Conservation (phyloP, 441 rosid species). For the Monsonia emarginata region DNA sequence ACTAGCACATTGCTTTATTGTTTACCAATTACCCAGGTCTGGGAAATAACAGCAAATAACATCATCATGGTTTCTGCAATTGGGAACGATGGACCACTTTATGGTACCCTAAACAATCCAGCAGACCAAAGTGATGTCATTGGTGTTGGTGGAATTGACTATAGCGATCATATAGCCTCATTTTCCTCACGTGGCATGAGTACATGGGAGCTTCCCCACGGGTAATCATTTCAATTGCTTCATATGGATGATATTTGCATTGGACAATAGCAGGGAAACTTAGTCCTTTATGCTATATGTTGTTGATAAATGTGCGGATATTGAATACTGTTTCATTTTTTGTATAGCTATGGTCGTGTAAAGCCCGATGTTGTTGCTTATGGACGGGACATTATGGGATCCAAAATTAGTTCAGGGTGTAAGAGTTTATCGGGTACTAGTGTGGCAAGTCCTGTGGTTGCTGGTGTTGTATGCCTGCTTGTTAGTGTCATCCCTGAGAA, state of each 20-base stretch:
- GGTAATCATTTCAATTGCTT: slow-evolving; percentile 37
- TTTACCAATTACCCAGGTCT: slow-evolving; percentile 61
- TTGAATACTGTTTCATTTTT: background rate
- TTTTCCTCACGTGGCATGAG: slow-evolving; percentile 99
- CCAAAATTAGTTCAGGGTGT: slow-evolving; percentile 93
- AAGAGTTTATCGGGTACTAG: slow-evolving; percentile 97
- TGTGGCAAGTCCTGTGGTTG: slow-evolving; percentile 98
- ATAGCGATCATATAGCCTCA: slow-evolving; percentile 89
- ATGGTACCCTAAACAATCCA: slow-evolving; percentile 97
- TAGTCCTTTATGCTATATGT: background rate
- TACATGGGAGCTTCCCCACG: slow-evolving; percentile 99
- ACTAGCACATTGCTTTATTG: slow-evolving; percentile 12
- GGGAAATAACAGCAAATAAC: slow-evolving; percentile 98
- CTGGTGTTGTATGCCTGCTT: slow-evolving; percentile 93
- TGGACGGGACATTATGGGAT: slow-evolving; percentile 95
- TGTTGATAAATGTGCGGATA: background rate
- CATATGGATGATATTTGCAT: background rate
- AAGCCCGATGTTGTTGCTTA: slow-evolving; percentile 97
- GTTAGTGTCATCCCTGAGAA: slow-evolving; percentile 75
- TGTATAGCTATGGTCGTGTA: slow-evolving; percentile 78
- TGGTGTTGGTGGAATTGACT: slow-evolving; percentile 97
- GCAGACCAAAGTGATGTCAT: slow-evolving; percentile 98
- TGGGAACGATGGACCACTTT: slow-evolving; percentile 98
- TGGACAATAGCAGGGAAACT: too few relatives aligned
- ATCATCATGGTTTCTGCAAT: slow-evolving; percentile 98